Evolutionary conservation across 2,329 filamentous ascomycete genomes (phyloP).

Genomic region (Cryphonectria naterciae): DNA sequence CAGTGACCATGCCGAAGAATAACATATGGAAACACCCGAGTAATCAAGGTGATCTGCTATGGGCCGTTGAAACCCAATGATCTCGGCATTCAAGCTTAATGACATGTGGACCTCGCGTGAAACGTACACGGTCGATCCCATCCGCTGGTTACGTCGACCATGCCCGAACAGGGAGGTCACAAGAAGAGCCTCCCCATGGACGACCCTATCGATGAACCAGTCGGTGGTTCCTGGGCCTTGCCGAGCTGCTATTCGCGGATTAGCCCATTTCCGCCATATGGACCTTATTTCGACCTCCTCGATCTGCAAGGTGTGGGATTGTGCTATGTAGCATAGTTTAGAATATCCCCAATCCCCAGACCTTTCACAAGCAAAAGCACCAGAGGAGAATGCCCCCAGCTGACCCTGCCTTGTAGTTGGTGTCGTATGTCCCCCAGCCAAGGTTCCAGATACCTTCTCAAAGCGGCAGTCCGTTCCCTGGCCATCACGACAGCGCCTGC

Average conservation of each 20-base stretch:
- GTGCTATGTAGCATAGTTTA: not conserved
- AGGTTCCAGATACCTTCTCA: conserved; percentile 26
- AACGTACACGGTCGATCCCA: conserved; percentile 1
- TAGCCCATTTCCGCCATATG: not conserved
- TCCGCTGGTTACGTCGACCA: not conserved
- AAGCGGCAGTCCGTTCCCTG: conserved; percentile 24
- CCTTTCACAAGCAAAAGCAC: too few relatives aligned
- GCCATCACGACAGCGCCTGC: not conserved
- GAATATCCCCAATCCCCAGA: not conserved
- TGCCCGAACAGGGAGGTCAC: conserved; percentile 1
- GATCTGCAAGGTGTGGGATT: not conserved
- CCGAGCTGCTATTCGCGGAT: conserved; percentile 11
- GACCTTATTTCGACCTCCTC: conserved; percentile 10
- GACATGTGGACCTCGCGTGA: not conserved
- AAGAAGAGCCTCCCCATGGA: not conserved
- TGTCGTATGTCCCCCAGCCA: not conserved
- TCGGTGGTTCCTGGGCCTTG: not conserved
- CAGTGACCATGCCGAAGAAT: not conserved
- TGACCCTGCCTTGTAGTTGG: not conserved
- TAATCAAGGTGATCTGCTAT: not conserved
- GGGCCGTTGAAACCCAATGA: not conserved
- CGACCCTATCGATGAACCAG: not conserved
- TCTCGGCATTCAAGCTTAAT: conserved; percentile 1
- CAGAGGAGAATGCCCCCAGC: not conserved
- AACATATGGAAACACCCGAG: not conserved